Conservation (phyloP, 2,329 filamentous ascomycete genomes). For the Neurospora sp. region DNA sequence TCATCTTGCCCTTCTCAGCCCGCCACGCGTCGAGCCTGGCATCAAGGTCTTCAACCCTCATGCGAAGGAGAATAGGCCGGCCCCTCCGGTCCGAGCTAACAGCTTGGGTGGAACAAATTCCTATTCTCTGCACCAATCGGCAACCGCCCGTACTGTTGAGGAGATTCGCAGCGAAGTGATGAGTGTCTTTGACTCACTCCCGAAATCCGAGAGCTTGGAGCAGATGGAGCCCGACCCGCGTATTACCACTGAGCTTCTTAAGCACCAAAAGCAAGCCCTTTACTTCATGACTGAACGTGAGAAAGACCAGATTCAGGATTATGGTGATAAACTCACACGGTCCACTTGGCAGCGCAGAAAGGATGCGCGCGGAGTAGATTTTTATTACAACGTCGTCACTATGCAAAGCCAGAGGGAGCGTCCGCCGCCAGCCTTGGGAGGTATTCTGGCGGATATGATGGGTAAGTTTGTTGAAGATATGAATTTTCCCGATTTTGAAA, state of each 20-base stretch:
- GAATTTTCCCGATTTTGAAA: not conserved
- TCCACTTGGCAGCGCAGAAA: constrained; percentile 67
- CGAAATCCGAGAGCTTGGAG: constrained; percentile 65
- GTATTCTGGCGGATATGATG: constrained; percentile 80
- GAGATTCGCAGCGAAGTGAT: constrained; percentile 80
- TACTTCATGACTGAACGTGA: constrained; percentile 80
- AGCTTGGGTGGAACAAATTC: constrained; percentile 12
- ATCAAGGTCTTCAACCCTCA: constrained; percentile 73
- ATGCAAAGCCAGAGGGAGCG: constrained; percentile 50
- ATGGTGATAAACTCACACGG: constrained; percentile 49
- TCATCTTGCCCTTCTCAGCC: constrained; percentile 58
- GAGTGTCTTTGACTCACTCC: constrained; percentile 78
- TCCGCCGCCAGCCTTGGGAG: constrained; percentile 60
- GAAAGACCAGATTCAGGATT: constrained; percentile 48
- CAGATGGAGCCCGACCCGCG: constrained; percentile 55
- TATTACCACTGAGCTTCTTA: constrained; percentile 61
- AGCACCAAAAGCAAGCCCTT: constrained; percentile 84
- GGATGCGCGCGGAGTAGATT: constrained; percentile 38
- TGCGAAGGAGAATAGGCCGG: constrained; percentile 36
- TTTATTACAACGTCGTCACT: constrained; percentile 80
- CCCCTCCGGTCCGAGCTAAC: constrained; percentile 19
- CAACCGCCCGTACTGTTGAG: constrained; percentile 58
- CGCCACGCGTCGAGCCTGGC: constrained; percentile 55
- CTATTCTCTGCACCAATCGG: constrained; percentile 15
- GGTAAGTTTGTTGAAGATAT: constrained; percentile 21